phyloP scores from a whole-genome alignment of 768 basidiomycete genomes.

The Dioszegia aurantiaca region DNA sequence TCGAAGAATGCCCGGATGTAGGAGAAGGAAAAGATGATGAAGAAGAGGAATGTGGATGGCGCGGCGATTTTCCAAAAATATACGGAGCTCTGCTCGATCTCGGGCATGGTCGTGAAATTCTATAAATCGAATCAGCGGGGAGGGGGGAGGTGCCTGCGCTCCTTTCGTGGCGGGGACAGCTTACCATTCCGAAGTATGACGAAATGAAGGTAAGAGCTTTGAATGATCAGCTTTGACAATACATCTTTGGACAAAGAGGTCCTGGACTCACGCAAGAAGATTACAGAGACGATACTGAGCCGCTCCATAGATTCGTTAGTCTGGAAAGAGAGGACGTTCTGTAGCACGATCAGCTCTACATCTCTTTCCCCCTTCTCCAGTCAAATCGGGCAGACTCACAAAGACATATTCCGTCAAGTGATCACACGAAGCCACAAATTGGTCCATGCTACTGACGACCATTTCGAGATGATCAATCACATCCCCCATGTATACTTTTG shows the following conservation, averaged over 20 bases:
- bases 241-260: background rate
- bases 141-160: too few relatives aligned
- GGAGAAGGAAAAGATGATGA: constrained; percentile 44
- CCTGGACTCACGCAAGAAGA: constrained; percentile 51
- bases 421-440: constrained; percentile 47
- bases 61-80: constrained; percentile 52
- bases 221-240: constrained; percentile 7
- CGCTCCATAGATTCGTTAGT: constrained; percentile 52
- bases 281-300: constrained; percentile 51
- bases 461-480: constrained; percentile 52
- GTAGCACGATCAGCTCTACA: background rate
- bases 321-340: constrained; percentile 49
- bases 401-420: constrained; percentile 52
- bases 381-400: constrained; percentile 27
- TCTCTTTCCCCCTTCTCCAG: background rate
- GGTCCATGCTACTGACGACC: constrained; percentile 43
- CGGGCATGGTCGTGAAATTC: constrained; percentile 40
- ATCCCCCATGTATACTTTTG: constrained; percentile 50
- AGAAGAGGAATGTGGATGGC: constrained; percentile 45
- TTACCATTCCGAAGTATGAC: constrained; percentile 47
- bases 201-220: constrained; percentile 25
- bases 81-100: constrained; percentile 24
- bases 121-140: constrained; percentile 10
- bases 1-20: constrained; percentile 35
- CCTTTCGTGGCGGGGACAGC: too few relatives aligned